phyloP scores from a whole-genome alignment of 2,329 filamentous ascomycete species.

The Aspergillus vadensis region DNA sequence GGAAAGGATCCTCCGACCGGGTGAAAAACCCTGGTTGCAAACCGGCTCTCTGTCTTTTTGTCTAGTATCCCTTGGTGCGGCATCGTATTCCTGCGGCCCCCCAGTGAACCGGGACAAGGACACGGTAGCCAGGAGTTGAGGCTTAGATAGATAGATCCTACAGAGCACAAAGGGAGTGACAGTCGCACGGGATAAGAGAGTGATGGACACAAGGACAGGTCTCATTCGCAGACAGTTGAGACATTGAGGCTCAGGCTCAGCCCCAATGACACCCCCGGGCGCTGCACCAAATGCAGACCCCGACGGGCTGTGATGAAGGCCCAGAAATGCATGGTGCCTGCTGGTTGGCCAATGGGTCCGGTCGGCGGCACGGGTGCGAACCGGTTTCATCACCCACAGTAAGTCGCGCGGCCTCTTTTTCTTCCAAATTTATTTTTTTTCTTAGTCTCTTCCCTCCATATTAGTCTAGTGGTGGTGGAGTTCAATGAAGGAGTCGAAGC shows the following conservation, averaged over 20 bases:
- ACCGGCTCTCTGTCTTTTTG: background rate
- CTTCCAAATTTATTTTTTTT: no score
- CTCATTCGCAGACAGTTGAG: background rate
- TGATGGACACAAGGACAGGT: background rate
- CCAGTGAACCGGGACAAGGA: no score
- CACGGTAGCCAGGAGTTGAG: background rate
- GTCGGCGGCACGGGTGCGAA: slow-evolving; percentile 5
- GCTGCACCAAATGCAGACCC: slow-evolving; percentile 17
- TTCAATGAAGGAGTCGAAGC: background rate
- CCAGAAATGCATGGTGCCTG: background rate
- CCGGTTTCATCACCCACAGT: slow-evolving; percentile 12
- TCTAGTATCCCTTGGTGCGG: background rate
- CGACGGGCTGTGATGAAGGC: slow-evolving; percentile 12
- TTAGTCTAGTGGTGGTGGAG: slow-evolving; percentile 5
- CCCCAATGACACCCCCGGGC: slow-evolving; percentile 3
- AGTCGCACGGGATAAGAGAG: background rate
- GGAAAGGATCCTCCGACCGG: slow-evolving; percentile 19
- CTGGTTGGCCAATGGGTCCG: slow-evolving; percentile 18
- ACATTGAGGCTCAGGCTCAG: slow-evolving; percentile 11
- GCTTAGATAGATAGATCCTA: background rate
- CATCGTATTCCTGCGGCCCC: background rate
- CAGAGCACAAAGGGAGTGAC: background rate
- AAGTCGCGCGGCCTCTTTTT: background rate
- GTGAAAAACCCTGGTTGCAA: background rate
- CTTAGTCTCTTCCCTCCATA: no score